Evolutionary conservation across 2,329 filamentous ascomycete genomes (phyloP), one percentile per base, ranked within the genome.

Genomic region (Lachnellula occidentalis): DNA sequence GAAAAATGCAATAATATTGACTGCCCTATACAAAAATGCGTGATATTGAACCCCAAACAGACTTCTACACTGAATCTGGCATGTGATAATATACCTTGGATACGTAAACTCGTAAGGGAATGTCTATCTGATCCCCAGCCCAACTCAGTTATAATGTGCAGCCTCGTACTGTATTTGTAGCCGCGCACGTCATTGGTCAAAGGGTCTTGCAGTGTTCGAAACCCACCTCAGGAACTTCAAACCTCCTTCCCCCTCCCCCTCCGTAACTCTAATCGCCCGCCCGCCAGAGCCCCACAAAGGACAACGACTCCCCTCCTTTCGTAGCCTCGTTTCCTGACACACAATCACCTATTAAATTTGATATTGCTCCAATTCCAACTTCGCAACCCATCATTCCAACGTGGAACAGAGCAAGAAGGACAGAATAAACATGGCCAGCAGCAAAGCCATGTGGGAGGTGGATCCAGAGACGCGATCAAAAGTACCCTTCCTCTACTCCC

Each of bases 401-500:
- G 8, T 31, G 15, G 11, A 42, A 48, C 8, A 36, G 37, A 34
- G 37, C 45, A 48, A 46, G 15, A 39, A 21, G 37, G 14, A n/a
- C 19, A 17, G 5, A 17, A 24, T 21, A 42, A 64, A 8, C 14
- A 69, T 85, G 82, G 76, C 82, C 63, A 78, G 83, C 27, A 31
- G 27, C 69, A 92, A 92, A 75, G 82, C 80, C 64, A 92, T 96
- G 88, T 99, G 94, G 94, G 94, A 99, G 77, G 91, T 99, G 63
- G 94, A 99, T 74, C 94, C 94, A 48, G 92, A 97, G 78, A 97
- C 92, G 58, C 85, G 90, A 74, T 90, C 88, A 69, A 97, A 97
- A 84, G 92, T 95, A 76, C 36, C 50, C 46, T 55, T 36, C 53
- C 46, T 27, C 50, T 34, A 27, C 19, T 48, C 14, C 42, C 15